Conservation (phyloP, 2,329 filamentous ascomycete species). For the Stagonosporopsis rhizophila region DNA sequence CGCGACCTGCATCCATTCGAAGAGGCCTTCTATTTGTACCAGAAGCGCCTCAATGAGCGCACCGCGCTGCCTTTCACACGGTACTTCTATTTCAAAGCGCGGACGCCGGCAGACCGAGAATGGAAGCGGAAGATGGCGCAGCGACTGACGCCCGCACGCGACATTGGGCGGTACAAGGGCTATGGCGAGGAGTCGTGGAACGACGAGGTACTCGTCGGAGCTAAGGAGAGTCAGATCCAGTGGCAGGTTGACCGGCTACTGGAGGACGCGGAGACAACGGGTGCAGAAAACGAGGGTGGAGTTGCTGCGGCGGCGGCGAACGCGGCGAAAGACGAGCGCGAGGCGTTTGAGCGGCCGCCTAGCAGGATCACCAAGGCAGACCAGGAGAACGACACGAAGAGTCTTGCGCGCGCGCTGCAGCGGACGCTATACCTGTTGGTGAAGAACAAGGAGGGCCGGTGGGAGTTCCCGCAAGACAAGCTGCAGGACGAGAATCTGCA, state of each 20-base stretch:
- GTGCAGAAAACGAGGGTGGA: constrained; percentile 45
- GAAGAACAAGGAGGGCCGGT: constrained; percentile 71
- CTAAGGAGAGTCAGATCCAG: constrained; percentile 69
- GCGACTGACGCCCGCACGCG: constrained; percentile 78
- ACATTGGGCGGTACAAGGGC: constrained; percentile 84
- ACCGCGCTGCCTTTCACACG: constrained; percentile 85
- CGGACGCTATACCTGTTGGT: constrained; percentile 89
- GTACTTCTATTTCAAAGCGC: constrained; percentile 93
- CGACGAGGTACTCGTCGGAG: constrained; percentile 84
- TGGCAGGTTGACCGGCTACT: constrained; percentile 73
- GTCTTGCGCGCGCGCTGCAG: constrained; percentile 80
- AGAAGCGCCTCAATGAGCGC: constrained; percentile 94
- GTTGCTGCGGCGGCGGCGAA: constrained; percentile 40
- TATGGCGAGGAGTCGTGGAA: constrained; percentile 81
- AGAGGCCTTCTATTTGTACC: constrained; percentile 93
- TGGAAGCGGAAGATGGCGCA: constrained; percentile 87
- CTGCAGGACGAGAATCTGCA: constrained; percentile 80
- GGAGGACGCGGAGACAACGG: constrained; percentile 72
- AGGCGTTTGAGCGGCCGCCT: constrained; percentile 73
- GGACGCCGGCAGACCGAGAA: constrained; percentile 82
- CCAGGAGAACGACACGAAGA: constrained; percentile 72
- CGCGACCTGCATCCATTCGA: constrained; percentile 86
- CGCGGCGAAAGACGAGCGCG: constrained; percentile 57
- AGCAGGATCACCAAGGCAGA: constrained; percentile 81
- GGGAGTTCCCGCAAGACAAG: constrained; percentile 81